Evolutionary conservation across 371 early-diverging fungal species (phyloP).

Genomic region (Apophysomyces sp.): DNA sequence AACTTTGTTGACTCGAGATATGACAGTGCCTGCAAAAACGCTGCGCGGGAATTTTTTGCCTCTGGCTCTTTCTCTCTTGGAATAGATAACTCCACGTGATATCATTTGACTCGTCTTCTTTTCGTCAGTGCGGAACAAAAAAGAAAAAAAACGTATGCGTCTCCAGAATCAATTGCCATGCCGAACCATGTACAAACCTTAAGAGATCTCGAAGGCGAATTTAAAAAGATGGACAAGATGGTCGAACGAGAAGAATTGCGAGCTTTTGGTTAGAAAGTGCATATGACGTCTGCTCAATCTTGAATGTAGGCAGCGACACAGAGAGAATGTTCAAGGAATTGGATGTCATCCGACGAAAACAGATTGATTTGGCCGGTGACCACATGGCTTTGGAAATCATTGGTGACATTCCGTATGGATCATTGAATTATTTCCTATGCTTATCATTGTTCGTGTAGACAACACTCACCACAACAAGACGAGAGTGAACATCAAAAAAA

Average conservation of each 20-base stretch:
- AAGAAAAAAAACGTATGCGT: neutral
- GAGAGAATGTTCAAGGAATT: conserved; percentile 31
- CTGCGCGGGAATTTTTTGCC: too few relatives aligned
- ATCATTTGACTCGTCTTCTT: too few relatives aligned
- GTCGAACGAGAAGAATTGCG: neutral
- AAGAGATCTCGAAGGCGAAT: neutral
- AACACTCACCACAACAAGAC: neutral
- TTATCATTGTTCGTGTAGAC: neutral
- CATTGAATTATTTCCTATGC: neutral
- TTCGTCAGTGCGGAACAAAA: too few relatives aligned
- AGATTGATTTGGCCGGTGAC: conserved; percentile 26
- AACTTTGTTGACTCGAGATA: too few relatives aligned
- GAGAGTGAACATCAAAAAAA: neutral
- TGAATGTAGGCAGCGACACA: conserved; percentile 16
- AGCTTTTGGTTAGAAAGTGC: neutral
- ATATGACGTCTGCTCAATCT: neutral
- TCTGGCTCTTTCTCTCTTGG: too few relatives aligned
- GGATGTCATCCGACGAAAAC: conserved; percentile 30
- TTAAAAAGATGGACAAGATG: neutral
- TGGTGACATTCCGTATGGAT: conserved; percentile 20
- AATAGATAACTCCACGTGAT: too few relatives aligned
- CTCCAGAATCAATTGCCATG: neutral
- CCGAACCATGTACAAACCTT: neutral
- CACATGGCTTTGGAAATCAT: conserved; percentile 32
- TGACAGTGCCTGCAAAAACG: too few relatives aligned